Evolutionary conservation across 805 yeast species (phyloP).

Genomic region (Barnettozyma vustinii): DNA sequence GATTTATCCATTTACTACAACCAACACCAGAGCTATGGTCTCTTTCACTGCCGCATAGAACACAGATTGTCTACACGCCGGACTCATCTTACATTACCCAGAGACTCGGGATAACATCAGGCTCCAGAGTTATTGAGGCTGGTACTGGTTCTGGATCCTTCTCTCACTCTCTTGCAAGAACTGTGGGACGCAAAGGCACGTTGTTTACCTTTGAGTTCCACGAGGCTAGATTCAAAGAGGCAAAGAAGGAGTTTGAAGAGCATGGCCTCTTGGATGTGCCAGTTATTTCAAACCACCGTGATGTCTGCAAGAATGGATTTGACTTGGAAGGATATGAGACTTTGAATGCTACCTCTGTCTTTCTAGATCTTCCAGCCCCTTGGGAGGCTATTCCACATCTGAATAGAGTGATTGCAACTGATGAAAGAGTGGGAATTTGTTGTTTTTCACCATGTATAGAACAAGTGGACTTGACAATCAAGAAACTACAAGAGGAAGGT

Average conservation of each 20-base stretch:
- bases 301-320: slow-evolving; percentile 88
- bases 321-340: slow-evolving; percentile 35
- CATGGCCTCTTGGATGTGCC: slow-evolving; percentile 53
- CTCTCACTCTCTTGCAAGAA: slow-evolving; percentile 86
- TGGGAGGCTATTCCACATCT: slow-evolving; percentile 91
- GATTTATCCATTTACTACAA: slow-evolving; percentile 80
- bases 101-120: slow-evolving; percentile 66
- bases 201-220: slow-evolving; percentile 90
- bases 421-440: slow-evolving; percentile 64
- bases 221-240: slow-evolving; percentile 75
- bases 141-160: slow-evolving; percentile 98
- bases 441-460: slow-evolving; percentile 98
- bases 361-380: slow-evolving; percentile 92
- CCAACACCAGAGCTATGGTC: slow-evolving; percentile 98
- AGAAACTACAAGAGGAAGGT: slow-evolving; percentile 64
- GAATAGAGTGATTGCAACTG: slow-evolving; percentile 45
- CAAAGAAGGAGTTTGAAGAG: slow-evolving; percentile 63
- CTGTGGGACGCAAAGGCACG: slow-evolving; percentile 49
- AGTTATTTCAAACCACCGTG: slow-evolving; percentile 78
- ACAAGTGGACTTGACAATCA: slow-evolving; percentile 86
- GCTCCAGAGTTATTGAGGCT: slow-evolving; percentile 84
- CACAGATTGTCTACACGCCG: slow-evolving; percentile 95
- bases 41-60: slow-evolving; percentile 90
- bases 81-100: slow-evolving; percentile 91
- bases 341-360: slow-evolving; percentile 67